Evolutionary conservation across 192 early-diverging fungal genomes (phyloP).

Genomic region (Gonapodya prolifera): DNA sequence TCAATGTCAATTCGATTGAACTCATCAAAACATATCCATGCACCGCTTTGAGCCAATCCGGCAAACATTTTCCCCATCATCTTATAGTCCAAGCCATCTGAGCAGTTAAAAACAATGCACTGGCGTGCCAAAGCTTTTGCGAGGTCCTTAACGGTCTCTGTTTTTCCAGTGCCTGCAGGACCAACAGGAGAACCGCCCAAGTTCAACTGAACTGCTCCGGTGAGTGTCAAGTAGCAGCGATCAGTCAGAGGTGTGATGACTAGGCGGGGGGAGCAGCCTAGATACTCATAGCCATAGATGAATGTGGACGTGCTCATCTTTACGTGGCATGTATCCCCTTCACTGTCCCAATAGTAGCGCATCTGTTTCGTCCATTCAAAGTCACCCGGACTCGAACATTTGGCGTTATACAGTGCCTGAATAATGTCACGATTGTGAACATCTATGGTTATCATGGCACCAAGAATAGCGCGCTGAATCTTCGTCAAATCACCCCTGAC

Average conservation of each 20-base stretch:
- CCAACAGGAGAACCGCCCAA: conserved; percentile 54
- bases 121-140: conserved; percentile 51
- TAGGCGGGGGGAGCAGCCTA: conserved; percentile 50
- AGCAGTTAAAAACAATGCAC: conserved; percentile 59
- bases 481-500: conserved; percentile 53
- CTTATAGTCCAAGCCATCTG: conserved; percentile 57
- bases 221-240: conserved; percentile 55
- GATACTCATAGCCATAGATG: conserved; percentile 49
- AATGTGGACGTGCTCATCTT: conserved; percentile 54
- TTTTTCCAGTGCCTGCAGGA: conserved; percentile 41
- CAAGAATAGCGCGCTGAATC: conserved; percentile 44
- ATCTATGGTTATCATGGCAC: conserved; percentile 47
- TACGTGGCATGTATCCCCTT: conserved; percentile 42
- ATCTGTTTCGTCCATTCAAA: conserved; percentile 53
- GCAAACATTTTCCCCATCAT: conserved; percentile 55
- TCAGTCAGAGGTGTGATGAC: conserved; percentile 51
- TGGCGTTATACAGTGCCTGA: conserved; percentile 45
- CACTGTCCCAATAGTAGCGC: conserved; percentile 46
- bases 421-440: conserved; percentile 55
- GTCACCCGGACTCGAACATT: conserved; percentile 45
- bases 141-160: conserved; percentile 52
- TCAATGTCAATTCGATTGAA: conserved; percentile 37
- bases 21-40: conserved; percentile 56
- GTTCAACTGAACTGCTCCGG: conserved; percentile 48
- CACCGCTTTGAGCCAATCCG: conserved; percentile 47